Evolutionary conservation across 805 yeast species (phyloP), one percentile per base, ranked within the genome.

Genomic region (Ogataea henricii): DNA sequence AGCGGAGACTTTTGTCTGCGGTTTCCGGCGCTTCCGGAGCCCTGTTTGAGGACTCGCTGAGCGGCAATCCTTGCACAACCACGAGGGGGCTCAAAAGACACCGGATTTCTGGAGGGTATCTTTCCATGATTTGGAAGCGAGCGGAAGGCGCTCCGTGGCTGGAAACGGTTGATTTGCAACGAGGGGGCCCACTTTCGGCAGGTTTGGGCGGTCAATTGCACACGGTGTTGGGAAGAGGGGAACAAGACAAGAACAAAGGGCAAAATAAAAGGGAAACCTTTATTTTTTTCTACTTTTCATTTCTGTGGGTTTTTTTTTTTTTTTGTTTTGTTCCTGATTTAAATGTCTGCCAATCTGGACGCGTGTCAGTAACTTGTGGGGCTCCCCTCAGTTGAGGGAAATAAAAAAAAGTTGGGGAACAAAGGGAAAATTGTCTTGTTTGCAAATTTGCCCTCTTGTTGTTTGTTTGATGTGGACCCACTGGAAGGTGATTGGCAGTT

Each of bases 61-160:
- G 47, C 1, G 72, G 74, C 4, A 74, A 51, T 1, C 79, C 79
- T 48, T 75, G 79, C 2, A 75, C 51, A 1, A 68, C 57, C 18
- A 75, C 69, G 43, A 75, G 52, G 0, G 79, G 79, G 0, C 71
- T 62, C 39, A 66, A 55, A 22, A 72, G 62, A 1, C 64, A 44
- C 1, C 70, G 60, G 30, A 65, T 52, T 35, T 68, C 70, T 0
- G 52, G 36, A 4, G 73, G 73, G 49, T 69, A 73, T 10, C 66
- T 53, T 41, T 73, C 75, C 78, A 73, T 73, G 26, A 16, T 20
- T 6, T 27, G 30, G 33, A n/a, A 17, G 8, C 5, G 13, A 14
- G 34, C 18, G 20, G 21, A 20, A 9, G 9, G 9, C 9, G 26
- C 26, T 23, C 10, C 10, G 12, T 8, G 14, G 30, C 30, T 27